Evolutionary conservation across 257 asterid species (phyloP).

Genomic region (Solanum clarkiae): DNA sequence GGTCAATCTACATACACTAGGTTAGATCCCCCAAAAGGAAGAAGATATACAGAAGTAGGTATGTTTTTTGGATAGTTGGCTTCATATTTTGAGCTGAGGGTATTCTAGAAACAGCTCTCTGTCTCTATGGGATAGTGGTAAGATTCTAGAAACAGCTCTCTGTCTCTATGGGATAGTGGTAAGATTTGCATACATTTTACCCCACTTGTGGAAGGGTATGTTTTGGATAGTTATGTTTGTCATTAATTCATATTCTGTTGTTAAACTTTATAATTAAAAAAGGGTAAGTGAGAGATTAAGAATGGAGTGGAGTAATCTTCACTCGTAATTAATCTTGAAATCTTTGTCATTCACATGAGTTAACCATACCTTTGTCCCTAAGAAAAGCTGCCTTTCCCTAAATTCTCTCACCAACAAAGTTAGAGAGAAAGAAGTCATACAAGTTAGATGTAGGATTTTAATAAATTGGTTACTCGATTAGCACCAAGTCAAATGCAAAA

Average conservation of each 20-base stretch:
- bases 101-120: too few relatives aligned
- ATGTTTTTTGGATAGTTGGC: background rate
- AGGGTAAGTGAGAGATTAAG: background rate
- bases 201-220: too few relatives aligned
- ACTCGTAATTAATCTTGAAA: slow-evolving; percentile 30
- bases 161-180: too few relatives aligned
- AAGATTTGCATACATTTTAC: too few relatives aligned
- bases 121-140: too few relatives aligned
- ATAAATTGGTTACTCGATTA: background rate
- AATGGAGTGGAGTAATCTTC: slow-evolving; percentile 9
- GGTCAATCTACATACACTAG: background rate
- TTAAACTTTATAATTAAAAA: background rate
- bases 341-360: slow-evolving; percentile 15
- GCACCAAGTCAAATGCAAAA: background rate
- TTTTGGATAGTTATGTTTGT: background rate
- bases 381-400: slow-evolving; percentile 4
- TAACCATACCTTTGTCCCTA: slow-evolving; percentile 6
- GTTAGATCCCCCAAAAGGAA: background rate
- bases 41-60: background rate
- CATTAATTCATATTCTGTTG: background rate
- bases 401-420: background rate
- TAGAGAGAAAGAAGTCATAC: background rate
- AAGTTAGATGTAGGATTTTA: background rate
- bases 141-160: too few relatives aligned
- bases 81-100: too few relatives aligned